Evolutionary conservation across 768 basidiomycete genomes (phyloP).

Genomic region (Lactifluus echinatus): DNA sequence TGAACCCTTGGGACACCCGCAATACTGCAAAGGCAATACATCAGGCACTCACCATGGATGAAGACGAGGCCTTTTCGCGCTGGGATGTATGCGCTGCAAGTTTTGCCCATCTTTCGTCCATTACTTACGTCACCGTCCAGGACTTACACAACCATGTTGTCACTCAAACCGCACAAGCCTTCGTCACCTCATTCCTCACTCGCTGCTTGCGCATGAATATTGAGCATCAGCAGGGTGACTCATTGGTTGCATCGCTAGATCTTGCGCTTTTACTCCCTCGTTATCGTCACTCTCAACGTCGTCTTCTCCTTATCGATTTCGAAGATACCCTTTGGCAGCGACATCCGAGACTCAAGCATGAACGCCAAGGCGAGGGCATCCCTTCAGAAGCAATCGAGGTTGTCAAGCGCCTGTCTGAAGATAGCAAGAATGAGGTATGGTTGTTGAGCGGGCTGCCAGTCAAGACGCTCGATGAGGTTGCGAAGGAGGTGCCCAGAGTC

Average conservation of each 20-base stretch:
- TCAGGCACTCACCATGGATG: slow-evolving; percentile 68
- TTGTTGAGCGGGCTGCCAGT: slow-evolving; percentile 67
- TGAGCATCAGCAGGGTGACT: slow-evolving; percentile 45
- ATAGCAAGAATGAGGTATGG: slow-evolving; percentile 72
- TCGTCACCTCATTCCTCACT: slow-evolving; percentile 70
- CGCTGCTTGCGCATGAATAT: slow-evolving; percentile 64
- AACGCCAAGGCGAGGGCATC: slow-evolving; percentile 14
- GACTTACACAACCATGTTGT: slow-evolving; percentile 81
- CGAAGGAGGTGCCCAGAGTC: slow-evolving; percentile 50
- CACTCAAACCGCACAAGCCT: slow-evolving; percentile 80
- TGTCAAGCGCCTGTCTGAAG: slow-evolving; percentile 50
- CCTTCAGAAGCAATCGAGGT: slow-evolving; percentile 35
- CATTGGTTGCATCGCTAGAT: slow-evolving; percentile 35
- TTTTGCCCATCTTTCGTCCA: not conserved
- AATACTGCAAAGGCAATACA: slow-evolving; percentile 78
- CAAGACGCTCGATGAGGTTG: slow-evolving; percentile 55
- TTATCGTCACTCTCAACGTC: slow-evolving; percentile 55
- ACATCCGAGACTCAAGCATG: slow-evolving; percentile 34
- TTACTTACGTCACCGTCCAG: slow-evolving; percentile 18
- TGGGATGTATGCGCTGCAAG: slow-evolving; percentile 53
- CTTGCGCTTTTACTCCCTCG: slow-evolving; percentile 49
- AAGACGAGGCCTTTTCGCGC: slow-evolving; percentile 60
- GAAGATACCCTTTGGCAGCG: slow-evolving; percentile 74
- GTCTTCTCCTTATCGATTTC: slow-evolving; percentile 67
- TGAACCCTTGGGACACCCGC: slow-evolving; percentile 81